Percentiles rank a stretch among this genome's conserved stretches.
Evolutionary conservation across 805 yeast genomes (phyloP).

Genomic region (Metschnikowia amazonensis): DNA sequence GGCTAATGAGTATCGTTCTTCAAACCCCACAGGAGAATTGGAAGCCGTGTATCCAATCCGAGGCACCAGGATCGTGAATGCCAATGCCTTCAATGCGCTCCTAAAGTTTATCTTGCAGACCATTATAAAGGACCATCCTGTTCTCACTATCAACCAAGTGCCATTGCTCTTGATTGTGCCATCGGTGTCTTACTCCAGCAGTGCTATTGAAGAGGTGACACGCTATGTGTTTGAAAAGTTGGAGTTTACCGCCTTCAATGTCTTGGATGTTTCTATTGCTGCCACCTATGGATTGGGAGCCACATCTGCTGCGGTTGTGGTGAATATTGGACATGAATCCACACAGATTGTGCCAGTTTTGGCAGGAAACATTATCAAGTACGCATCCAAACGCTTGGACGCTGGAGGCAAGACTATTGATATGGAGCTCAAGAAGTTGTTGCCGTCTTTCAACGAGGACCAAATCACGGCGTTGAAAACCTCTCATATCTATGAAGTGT

Average conservation of each 20-base stretch:
- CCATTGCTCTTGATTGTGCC: constrained; percentile 70
- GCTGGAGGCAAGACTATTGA: constrained; percentile 72
- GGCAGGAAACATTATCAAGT: constrained; percentile 60
- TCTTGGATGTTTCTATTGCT: constrained; percentile 65
- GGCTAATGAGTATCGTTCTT: constrained; percentile 33
- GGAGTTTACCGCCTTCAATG: constrained; percentile 67
- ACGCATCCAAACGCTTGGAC: constrained; percentile 46
- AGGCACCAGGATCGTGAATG: constrained; percentile 59
- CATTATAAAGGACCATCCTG: constrained; percentile 35
- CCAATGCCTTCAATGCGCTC: constrained; percentile 66
- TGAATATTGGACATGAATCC: constrained; percentile 75
- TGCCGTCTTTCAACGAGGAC: constrained; percentile 52
- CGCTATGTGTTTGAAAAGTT: constrained; percentile 71
- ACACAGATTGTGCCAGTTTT: constrained; percentile 79
- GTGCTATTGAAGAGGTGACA: constrained; percentile 64
- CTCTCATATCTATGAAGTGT: constrained; percentile 74
- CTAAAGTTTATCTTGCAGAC: constrained; percentile 44
- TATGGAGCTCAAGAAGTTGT: constrained; percentile 42
- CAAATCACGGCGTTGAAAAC: constrained; percentile 75
- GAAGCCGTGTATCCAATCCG: constrained; percentile 58
- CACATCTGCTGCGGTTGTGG: constrained; percentile 61
- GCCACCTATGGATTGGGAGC: constrained; percentile 71
- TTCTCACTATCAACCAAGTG: constrained; percentile 56
- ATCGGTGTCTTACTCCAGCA: constrained; percentile 60
- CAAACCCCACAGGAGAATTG: constrained; percentile 27